Percentiles rank a stretch among this genome's conserved stretches.
phyloP scores from a whole-genome alignment of 306 rosid species.

The Lathyrus aphaca region DNA sequence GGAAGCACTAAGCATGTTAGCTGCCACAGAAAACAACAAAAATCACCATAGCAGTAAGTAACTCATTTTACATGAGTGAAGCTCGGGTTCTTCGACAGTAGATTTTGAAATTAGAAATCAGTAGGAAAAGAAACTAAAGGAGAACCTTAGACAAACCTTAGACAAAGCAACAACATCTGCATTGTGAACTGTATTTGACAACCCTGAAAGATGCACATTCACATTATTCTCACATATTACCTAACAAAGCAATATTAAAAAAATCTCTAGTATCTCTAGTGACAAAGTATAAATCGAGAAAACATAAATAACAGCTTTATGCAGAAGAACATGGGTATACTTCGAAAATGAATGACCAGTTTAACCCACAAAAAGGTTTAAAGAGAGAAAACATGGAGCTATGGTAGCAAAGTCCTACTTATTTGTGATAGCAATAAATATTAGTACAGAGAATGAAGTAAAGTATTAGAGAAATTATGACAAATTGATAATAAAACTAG shows the following conservation, averaged over 20 bases:
- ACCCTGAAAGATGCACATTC: constrained; percentile 56
- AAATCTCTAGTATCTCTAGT: background rate
- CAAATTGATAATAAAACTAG: constrained; percentile 19
- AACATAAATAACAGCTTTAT: constrained; percentile 3
- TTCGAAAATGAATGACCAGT: constrained; percentile 1
- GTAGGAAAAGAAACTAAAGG: constrained; percentile 26
- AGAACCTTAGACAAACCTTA: constrained; percentile 80
- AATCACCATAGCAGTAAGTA: constrained; percentile 31
- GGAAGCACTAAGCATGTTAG: constrained; percentile 82
- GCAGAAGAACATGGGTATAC: constrained; percentile 19
- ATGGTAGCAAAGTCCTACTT: constrained; percentile 11
- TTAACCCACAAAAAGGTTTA: background rate
- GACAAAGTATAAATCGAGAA: constrained; percentile 3
- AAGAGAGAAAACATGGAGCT: constrained; percentile 9
- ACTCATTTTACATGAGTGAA: constrained; percentile 27
- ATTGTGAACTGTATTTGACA: constrained; percentile 56
- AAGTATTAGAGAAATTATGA: constrained; percentile 6
- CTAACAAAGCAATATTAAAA: constrained; percentile 22
- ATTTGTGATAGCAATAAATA: constrained; percentile 4
- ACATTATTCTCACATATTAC: constrained; percentile 31
- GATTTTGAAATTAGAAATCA: constrained; percentile 37
- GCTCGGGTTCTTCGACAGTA: constrained; percentile 35
- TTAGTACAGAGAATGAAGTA: background rate
- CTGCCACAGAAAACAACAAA: constrained; percentile 59
- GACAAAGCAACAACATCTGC: constrained; percentile 74